Conservation (phyloP, 495 filamentous ascomycete species). For the Penicillium flavigenum region DNA sequence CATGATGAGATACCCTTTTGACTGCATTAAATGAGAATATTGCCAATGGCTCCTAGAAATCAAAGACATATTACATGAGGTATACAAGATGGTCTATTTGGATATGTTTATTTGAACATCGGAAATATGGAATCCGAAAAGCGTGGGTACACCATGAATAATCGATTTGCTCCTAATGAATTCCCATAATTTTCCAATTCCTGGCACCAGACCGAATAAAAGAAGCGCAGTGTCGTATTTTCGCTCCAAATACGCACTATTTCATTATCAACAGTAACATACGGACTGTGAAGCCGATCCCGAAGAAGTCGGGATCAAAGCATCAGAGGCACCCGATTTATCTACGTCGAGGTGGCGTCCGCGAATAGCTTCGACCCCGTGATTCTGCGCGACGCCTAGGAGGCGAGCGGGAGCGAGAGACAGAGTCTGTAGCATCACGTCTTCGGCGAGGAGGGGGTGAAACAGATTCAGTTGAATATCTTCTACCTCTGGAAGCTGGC, state of each 20-base stretch:
- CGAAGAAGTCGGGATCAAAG: neutral
- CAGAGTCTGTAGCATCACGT: constrained; percentile 23
- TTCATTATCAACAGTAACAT: constrained; percentile 12
- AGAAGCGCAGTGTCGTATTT: constrained; percentile 13
- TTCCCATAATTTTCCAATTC: neutral
- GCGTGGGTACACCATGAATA: neutral
- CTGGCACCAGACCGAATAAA: constrained; percentile 5
- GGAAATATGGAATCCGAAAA: neutral
- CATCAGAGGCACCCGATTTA: constrained; percentile 2
- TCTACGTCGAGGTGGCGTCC: constrained; percentile 34
- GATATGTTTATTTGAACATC: neutral
- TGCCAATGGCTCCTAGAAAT: neutral
- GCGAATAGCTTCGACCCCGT: constrained; percentile 30
- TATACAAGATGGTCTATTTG: neutral
- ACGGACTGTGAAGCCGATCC: neutral
- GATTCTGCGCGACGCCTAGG: constrained; percentile 22
- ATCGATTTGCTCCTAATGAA: constrained; percentile 3
- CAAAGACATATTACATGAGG: neutral
- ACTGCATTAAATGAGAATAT: neutral
- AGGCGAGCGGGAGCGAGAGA: constrained; percentile 33
- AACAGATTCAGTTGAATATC: constrained; percentile 28
- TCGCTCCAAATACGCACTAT: neutral
- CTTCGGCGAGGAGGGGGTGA: constrained; percentile 33
- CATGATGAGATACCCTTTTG: constrained; percentile 14
- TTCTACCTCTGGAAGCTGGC: constrained; percentile 13